Percentiles rank a stretch among this genome's conserved stretches.
Conservation (phyloP, 805 yeast species). For the Ogataea ganodermae region DNA sequence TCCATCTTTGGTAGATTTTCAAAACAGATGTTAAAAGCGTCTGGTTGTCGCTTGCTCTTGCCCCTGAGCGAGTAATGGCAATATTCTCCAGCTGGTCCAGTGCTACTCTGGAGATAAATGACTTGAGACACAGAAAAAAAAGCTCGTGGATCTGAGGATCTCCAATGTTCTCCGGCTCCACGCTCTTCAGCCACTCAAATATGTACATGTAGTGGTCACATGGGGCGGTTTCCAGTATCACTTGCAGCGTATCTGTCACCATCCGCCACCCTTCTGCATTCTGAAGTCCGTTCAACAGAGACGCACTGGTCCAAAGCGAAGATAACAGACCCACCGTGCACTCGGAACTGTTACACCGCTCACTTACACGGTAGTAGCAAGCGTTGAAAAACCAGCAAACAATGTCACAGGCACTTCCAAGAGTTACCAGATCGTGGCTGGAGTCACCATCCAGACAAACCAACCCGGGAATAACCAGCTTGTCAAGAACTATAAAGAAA, state of each 20-base stretch:
- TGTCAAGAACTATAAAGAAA: slow-evolving; percentile 17
- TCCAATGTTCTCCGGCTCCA: slow-evolving; percentile 13
- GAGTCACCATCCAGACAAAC: slow-evolving; percentile 6
- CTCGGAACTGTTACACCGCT: slow-evolving; percentile 10
- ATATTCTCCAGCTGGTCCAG: slow-evolving; percentile 19
- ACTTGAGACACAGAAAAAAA: slow-evolving; percentile 16
- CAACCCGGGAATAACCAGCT: slow-evolving; percentile 21
- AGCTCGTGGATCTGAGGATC: slow-evolving; percentile 10
- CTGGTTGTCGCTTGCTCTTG: neutral
- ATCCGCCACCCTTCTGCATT: neutral
- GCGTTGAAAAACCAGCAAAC: slow-evolving; percentile 21
- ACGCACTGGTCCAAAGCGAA: slow-evolving; percentile 17
- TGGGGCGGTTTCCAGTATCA: slow-evolving; percentile 16
- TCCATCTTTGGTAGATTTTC: slow-evolving; percentile 20
- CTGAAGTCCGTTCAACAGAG: slow-evolving; percentile 1
- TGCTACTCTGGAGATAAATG: slow-evolving; percentile 18
- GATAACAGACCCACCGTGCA: slow-evolving; percentile 14
- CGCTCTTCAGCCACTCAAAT: slow-evolving; percentile 17
- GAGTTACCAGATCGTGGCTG: neutral
- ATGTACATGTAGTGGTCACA: slow-evolving; percentile 5
- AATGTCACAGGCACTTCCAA: slow-evolving; percentile 15
- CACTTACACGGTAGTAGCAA: slow-evolving; percentile 13
- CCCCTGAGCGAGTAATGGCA: slow-evolving; percentile 3
- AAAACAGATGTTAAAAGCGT: slow-evolving; percentile 12
- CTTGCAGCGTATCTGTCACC: slow-evolving; percentile 13